Evolutionary conservation across 1,139 yeast species (phyloP).

Genomic region (Taiozyma sp.): DNA sequence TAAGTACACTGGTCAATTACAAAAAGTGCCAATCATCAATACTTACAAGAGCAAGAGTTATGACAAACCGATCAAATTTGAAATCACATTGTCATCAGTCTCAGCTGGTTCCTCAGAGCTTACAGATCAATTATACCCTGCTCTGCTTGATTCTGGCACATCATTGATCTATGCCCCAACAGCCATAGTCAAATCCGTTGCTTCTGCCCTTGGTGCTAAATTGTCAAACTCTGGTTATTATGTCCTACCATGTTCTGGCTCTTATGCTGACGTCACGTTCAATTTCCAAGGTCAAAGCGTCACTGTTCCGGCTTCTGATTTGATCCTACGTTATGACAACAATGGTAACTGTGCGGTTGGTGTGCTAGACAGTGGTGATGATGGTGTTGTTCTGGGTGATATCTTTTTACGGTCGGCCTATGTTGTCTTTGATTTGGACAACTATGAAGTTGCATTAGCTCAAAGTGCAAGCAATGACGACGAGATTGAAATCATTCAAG

Average conservation of each 20-base stretch:
- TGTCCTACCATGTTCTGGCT: conserved; percentile 5
- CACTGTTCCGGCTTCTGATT: conserved; percentile 26
- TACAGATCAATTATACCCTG: conserved; percentile 27
- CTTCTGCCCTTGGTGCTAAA: conserved; percentile 30
- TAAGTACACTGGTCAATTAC: conserved; percentile 42
- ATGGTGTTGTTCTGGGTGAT: conserved; percentile 58
- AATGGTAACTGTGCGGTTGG: conserved; percentile 30
- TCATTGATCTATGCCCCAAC: conserved; percentile 50
- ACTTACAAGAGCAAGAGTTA: conserved; percentile 31
- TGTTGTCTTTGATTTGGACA: conserved; percentile 73
- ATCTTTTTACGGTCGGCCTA: conserved; percentile 70
- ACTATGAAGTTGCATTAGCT: conserved; percentile 61
- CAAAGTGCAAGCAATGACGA: conserved; percentile 44
- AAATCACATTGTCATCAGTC: conserved; percentile 41
- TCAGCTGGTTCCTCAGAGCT: background rate
- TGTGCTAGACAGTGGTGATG: conserved; percentile 25
- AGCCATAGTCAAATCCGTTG: conserved; percentile 33
- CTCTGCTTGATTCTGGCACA: conserved; percentile 64
- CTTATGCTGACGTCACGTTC: conserved; percentile 26
- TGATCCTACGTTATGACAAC: conserved; percentile 6
- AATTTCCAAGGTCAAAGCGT: conserved; percentile 51
- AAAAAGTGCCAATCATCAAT: conserved; percentile 39
- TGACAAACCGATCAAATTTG: conserved; percentile 43
- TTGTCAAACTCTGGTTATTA: conserved; percentile 19
- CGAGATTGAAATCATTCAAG: conserved; percentile 38